Conservation (phyloP, 495 filamentous ascomycete genomes). For the Staphylotrichum tortipilum region DNA sequence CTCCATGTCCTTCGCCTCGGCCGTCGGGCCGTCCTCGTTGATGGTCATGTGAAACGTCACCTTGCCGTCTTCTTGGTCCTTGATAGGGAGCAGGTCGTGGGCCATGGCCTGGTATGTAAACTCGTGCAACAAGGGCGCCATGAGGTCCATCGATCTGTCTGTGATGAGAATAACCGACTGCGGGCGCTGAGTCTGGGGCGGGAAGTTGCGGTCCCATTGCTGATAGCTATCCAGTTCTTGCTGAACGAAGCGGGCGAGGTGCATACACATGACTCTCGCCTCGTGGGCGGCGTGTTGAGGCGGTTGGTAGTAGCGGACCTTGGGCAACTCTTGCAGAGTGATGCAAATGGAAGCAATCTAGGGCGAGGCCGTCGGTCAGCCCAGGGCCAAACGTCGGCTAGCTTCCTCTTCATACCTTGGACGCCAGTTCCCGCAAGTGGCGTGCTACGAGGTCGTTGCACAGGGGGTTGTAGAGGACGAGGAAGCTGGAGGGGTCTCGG, state of each 20-base stretch:
- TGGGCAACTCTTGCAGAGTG: constrained; percentile 77
- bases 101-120: constrained; percentile 99
- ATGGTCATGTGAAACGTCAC: constrained; percentile 70
- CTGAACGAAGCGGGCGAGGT: constrained; percentile 88
- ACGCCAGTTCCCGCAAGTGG: constrained; percentile 74
- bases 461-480: constrained; percentile 78
- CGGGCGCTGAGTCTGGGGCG: constrained; percentile 69
- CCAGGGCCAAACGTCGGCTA: neutral
- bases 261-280: constrained; percentile 73
- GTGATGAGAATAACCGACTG: constrained; percentile 77
- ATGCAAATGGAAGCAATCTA: constrained; percentile 80
- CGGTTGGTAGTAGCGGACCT: constrained; percentile 72
- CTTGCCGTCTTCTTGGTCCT: constrained; percentile 64
- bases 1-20: constrained; percentile 80
- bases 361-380: constrained; percentile 20
- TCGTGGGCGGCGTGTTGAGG: constrained; percentile 71
- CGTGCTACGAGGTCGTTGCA: constrained; percentile 74
- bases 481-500: constrained; percentile 90
- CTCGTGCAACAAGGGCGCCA: constrained; percentile 81
- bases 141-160: constrained; percentile 86
- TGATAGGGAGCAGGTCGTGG: constrained; percentile 79
- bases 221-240: constrained; percentile 80
- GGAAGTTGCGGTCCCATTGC: constrained; percentile 72
- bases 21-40: constrained; percentile 58
- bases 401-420: constrained; percentile 64